Conservation (phyloP, 768 basidiomycete genomes). For the Xerocomus potaroensis region DNA sequence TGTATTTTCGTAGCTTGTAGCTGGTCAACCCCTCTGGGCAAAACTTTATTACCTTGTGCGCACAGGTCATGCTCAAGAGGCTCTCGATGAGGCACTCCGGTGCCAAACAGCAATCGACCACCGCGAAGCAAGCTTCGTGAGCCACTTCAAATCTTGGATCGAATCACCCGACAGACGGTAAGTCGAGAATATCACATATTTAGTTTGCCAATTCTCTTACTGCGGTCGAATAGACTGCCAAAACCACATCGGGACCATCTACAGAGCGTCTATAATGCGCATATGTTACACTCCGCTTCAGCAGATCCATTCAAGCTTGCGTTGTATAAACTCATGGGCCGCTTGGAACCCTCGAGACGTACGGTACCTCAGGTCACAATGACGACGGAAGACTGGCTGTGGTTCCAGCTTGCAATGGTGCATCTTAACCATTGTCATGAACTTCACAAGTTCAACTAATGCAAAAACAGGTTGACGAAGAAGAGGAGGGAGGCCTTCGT, state of each 20-base stretch:
- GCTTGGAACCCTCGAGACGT: slow-evolving; percentile 77
- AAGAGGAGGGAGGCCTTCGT: slow-evolving; percentile 72
- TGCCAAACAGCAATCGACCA: slow-evolving; percentile 69
- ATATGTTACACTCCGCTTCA: slow-evolving; percentile 83
- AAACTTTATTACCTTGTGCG: slow-evolving; percentile 90
- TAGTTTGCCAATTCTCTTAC: slow-evolving; percentile 1
- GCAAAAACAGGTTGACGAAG: slow-evolving; percentile 62
- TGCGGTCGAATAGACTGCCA: slow-evolving; percentile 45
- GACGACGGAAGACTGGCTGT: slow-evolving; percentile 97
- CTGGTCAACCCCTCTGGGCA: slow-evolving; percentile 90
- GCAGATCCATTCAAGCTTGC: slow-evolving; percentile 96
- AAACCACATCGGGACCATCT: slow-evolving; percentile 77
- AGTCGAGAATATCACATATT: slow-evolving; percentile 13
- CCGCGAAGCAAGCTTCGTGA: slow-evolving; percentile 78
- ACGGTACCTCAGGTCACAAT: slow-evolving; percentile 80
- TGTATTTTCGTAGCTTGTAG: slow-evolving; percentile 55
- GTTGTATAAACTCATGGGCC: slow-evolving; percentile 92
- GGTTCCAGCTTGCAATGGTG: slow-evolving; percentile 92
- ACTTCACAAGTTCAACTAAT: slow-evolving; percentile 5
- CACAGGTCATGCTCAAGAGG: slow-evolving; percentile 78
- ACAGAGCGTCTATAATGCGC: slow-evolving; percentile 74
- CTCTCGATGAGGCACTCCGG: slow-evolving; percentile 67
- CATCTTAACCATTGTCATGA: background rate
- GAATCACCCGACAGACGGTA: slow-evolving; percentile 77
- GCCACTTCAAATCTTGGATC: slow-evolving; percentile 79